Base-by-base conservation (phyloP, 2,329 filamentous ascomycete genomes). In the Cordyceps cicadae region DNA sequence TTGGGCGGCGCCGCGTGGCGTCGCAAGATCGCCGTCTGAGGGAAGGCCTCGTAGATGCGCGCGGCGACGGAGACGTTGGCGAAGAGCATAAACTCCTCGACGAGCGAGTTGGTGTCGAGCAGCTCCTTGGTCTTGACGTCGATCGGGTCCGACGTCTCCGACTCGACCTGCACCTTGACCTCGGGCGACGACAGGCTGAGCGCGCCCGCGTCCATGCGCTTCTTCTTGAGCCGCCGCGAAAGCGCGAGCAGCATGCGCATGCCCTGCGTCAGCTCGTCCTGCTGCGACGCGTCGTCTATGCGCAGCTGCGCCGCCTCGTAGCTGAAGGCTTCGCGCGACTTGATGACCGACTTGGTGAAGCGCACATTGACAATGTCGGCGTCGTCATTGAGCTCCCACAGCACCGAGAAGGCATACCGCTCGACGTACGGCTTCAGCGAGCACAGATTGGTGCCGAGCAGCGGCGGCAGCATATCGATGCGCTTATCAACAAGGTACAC, bases 61-160 rank as follows among this genome's bases (percentile, higher is more conserved):
- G 86, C 83, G 7, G 93, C 94, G 34, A 99, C 95, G 67, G 88
- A 93, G 70, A 91, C 92, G 76, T 99, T 99, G 79, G 94, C 95
- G 72, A 97, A 89, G 70, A 99, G 81, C 94, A 99, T 99, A 81
- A 99, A 97, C 72, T 99, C 94, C 72, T 99, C 94, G 32, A 99
- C 95, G 5, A 99, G 84, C 24, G 93, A 97, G 78, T 97, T 99
- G 58, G 94, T 99, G 70, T 94, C 92, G 43, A 99, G 86, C 56
- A 92, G 85, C 68, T 92, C 83, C 76, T 99, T 99, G 6, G 92
- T 96, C 79, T 97, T 92, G 67, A 99, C 90, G 68, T 97, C 94
- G 59, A 96, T 88, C 0, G 94, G 93, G 70, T 97, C 94, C 1
- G 92, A 96, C 0, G 93, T 95, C 75, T 99, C 94, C 9, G 90